Evolutionary conservation across 768 basidiomycete genomes (phyloP).

Genomic region (Pisolithus marmoratus): DNA sequence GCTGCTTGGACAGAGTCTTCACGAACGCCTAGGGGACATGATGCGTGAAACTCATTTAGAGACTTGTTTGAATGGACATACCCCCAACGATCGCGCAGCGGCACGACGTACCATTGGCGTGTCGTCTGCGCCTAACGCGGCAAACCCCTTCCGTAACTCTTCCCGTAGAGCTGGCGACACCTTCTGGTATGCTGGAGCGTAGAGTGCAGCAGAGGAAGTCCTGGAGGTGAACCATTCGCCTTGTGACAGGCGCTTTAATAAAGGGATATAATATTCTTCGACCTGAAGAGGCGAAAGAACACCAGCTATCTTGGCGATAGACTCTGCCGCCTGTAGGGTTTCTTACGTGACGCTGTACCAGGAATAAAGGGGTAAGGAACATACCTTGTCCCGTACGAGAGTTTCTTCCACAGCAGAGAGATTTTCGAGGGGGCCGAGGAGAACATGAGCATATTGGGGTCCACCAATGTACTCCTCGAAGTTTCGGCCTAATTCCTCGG

Average conservation of each 20-base stretch:
- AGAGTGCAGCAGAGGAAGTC: constrained; percentile 92
- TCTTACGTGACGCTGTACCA: constrained; percentile 3
- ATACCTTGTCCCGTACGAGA: constrained; percentile 93
- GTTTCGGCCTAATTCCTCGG: constrained; percentile 88
- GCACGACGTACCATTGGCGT: constrained; percentile 98
- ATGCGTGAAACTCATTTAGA: constrained; percentile 12
- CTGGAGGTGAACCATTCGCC: constrained; percentile 99
- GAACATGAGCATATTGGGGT: constrained; percentile 73
- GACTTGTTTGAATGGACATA: constrained; percentile 37
- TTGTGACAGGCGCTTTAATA: constrained; percentile 79
- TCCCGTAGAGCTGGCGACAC: constrained; percentile 71
- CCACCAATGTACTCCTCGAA: constrained; percentile 97
- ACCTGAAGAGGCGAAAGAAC: constrained; percentile 74
- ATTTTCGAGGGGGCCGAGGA: constrained; percentile 91
- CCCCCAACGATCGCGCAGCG: constrained; percentile 93
- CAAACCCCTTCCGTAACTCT: constrained; percentile 82
- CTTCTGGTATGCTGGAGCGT: constrained; percentile 82
- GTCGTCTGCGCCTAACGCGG: constrained; percentile 81
- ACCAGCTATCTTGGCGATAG: constrained; percentile 82
- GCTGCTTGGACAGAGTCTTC: constrained; percentile 70
- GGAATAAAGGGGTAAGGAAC: neutral
- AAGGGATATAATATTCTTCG: constrained; percentile 87
- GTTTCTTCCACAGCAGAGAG: constrained; percentile 97
- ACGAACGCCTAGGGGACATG: constrained; percentile 56
- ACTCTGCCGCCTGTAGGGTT: constrained; percentile 83